Conservation (phyloP, 345 rosid species). For the Bruguiera gymnorhiza region DNA sequence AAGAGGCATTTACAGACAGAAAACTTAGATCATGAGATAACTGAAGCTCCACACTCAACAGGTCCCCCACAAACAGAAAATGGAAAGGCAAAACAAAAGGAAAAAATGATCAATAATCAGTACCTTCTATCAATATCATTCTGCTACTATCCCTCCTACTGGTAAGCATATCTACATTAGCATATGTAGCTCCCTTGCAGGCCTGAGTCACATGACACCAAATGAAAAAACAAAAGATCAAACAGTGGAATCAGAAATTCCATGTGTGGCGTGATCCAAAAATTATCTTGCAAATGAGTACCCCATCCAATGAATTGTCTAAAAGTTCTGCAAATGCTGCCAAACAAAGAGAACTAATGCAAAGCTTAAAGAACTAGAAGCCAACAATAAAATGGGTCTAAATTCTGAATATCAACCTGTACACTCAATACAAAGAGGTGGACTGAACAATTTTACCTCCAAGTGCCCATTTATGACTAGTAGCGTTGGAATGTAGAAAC, state of each 20-base stretch:
- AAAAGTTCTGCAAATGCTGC: slow-evolving; percentile 92
- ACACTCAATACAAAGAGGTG: neutral
- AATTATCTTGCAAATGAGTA: slow-evolving; percentile 12
- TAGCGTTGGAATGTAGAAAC: slow-evolving; percentile 91
- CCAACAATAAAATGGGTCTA: neutral
- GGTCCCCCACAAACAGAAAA: too few relatives aligned
- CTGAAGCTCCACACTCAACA: too few relatives aligned
- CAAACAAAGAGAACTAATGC: slow-evolving; percentile 1
- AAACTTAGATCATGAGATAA: too few relatives aligned
- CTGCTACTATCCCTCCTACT: slow-evolving; percentile 34
- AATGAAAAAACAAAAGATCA: neutral
- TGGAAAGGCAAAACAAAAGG: too few relatives aligned
- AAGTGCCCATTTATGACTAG: slow-evolving; percentile 97
- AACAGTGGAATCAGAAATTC: slow-evolving; percentile 3
- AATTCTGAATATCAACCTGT: neutral
- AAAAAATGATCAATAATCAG: neutral
- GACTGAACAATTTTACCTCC: slow-evolving; percentile 52
- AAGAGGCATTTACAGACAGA: too few relatives aligned
- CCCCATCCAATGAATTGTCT: slow-evolving; percentile 89
- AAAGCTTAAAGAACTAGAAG: neutral
- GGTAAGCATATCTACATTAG: slow-evolving; percentile 43
- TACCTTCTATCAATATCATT: slow-evolving; percentile 53
- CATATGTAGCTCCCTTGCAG: slow-evolving; percentile 54
- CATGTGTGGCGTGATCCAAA: neutral
- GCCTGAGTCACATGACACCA: slow-evolving; percentile 23